Evolutionary conservation across 1,284 basidiomycete species (phyloP).

Genomic region (Waitea zeae): DNA sequence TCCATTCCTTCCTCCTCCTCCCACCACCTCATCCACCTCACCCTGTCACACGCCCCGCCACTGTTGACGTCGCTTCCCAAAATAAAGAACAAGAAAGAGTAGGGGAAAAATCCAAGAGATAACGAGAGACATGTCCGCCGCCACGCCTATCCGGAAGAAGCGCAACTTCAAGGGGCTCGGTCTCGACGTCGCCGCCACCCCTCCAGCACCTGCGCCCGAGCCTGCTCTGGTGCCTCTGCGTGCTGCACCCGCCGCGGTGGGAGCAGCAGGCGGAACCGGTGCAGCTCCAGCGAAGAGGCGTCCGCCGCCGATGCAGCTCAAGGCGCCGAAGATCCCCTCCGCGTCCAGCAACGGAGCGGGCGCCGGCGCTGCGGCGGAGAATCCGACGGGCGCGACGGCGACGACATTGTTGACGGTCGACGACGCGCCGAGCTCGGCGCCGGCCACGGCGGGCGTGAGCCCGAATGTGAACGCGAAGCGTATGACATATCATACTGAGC

Average conservation of each 20-base stretch:
- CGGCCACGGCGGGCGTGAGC: slow-evolving; percentile 15
- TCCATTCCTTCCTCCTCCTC: no score
- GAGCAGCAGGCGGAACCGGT: slow-evolving; percentile 10
- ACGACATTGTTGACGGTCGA: slow-evolving; percentile 19
- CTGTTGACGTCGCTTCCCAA: no score
- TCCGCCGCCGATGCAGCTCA: slow-evolving; percentile 44
- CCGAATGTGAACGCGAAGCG: slow-evolving; percentile 25
- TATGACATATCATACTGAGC: slow-evolving; percentile 51
- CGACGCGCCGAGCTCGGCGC: slow-evolving; percentile 21
- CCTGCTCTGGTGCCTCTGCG: slow-evolving; percentile 18
- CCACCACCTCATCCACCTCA: no score
- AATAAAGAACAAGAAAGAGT: no score
- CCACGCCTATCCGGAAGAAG: slow-evolving; percentile 51
- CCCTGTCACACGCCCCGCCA: no score
- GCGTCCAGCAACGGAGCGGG: no score
- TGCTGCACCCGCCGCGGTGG: slow-evolving; percentile 12
- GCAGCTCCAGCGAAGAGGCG: slow-evolving; percentile 29
- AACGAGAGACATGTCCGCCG: no score
- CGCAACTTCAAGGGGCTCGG: slow-evolving; percentile 65
- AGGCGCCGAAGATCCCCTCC: slow-evolving; percentile 21
- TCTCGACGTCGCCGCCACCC: slow-evolving; percentile 34
- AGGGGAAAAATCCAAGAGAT: no score
- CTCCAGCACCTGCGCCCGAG: slow-evolving; percentile 21
- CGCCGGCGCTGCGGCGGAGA: slow-evolving; percentile 16
- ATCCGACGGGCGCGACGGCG: slow-evolving; percentile 19